Evolutionary conservation across 1,284 basidiomycete species (phyloP).

Genomic region (Ceratobasidium sp.): DNA sequence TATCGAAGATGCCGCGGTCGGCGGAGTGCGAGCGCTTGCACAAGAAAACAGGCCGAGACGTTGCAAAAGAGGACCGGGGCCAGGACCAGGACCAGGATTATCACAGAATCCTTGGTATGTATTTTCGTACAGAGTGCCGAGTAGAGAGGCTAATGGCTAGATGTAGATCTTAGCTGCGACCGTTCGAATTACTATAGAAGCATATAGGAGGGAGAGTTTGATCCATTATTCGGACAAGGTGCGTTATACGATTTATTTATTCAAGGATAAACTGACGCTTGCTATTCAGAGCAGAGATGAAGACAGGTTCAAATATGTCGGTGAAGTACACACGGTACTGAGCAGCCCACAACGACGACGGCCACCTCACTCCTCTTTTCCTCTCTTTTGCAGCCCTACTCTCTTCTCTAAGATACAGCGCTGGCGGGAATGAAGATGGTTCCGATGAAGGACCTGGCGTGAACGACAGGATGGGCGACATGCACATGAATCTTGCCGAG

Average conservation of each 20-base stretch:
- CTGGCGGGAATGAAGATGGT: slow-evolving; percentile 82
- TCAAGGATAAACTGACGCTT: not conserved
- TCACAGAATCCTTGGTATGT: slow-evolving; percentile 62
- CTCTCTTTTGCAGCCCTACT: not conserved
- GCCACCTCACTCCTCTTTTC: slow-evolving; percentile 48
- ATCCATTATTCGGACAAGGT: slow-evolving; percentile 89
- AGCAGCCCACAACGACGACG: slow-evolving; percentile 76
- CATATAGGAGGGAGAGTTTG: slow-evolving; percentile 78
- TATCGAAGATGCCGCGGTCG: slow-evolving; percentile 68
- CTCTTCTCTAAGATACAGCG: slow-evolving; percentile 63
- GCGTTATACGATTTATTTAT: slow-evolving; percentile 41
- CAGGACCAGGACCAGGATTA: slow-evolving; percentile 78
- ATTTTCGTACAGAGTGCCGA: not conserved
- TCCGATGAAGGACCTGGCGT: slow-evolving; percentile 61
- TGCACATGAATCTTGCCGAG: slow-evolving; percentile 64
- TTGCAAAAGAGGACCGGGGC: slow-evolving; percentile 82
- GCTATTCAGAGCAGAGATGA: slow-evolving; percentile 61
- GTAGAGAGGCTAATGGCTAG: not conserved
- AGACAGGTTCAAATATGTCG: slow-evolving; percentile 85
- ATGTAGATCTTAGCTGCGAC: slow-evolving; percentile 64
- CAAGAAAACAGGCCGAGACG: slow-evolving; percentile 81
- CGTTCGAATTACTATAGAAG: slow-evolving; percentile 82
- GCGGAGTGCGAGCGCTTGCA: slow-evolving; percentile 73
- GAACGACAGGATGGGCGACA: slow-evolving; percentile 51
- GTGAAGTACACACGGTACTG: slow-evolving; percentile 79